These are phyloP conservation scores for Adansonia madagascariensis DNA, from an alignment of 441 rosid genomes.

Conservation along the genomic window DNA sequence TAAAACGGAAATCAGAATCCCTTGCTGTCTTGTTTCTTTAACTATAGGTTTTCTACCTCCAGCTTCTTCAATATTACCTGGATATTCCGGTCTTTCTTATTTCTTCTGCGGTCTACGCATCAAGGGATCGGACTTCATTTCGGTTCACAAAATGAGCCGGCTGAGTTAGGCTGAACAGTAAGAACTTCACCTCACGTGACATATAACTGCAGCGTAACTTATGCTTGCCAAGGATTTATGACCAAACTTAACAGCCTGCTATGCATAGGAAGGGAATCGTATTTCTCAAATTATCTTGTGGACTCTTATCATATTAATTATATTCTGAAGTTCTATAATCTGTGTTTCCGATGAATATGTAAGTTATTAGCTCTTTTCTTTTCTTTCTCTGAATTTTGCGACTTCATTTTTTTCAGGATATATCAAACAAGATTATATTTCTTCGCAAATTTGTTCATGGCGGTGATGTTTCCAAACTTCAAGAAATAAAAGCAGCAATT, in stretches of 20 bases:
- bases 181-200: background rate
- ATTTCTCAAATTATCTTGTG: background rate
- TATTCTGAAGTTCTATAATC: background rate
- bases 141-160: background rate
- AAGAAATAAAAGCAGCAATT: constrained; percentile 58
- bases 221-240: constrained; percentile 3
- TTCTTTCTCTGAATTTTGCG: background rate
- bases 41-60: background rate
- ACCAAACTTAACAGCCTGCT: background rate
- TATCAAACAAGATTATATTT: constrained; percentile 46
- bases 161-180: background rate
- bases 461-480: constrained; percentile 59
- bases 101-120: background rate
- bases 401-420: constrained; percentile 42
- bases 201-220: background rate
- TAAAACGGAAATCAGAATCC: background rate
- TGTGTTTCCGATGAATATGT: constrained; percentile 1
- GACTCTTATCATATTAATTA: background rate
- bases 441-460: constrained; percentile 44
- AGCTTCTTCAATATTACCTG: background rate
- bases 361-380: background rate
- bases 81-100: background rate
- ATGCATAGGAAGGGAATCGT: background rate
- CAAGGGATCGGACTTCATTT: background rate
- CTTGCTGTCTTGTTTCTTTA: background rate